Conservation (phyloP, 2,329 filamentous ascomycete species). For the Scedosporium dehoogii region DNA sequence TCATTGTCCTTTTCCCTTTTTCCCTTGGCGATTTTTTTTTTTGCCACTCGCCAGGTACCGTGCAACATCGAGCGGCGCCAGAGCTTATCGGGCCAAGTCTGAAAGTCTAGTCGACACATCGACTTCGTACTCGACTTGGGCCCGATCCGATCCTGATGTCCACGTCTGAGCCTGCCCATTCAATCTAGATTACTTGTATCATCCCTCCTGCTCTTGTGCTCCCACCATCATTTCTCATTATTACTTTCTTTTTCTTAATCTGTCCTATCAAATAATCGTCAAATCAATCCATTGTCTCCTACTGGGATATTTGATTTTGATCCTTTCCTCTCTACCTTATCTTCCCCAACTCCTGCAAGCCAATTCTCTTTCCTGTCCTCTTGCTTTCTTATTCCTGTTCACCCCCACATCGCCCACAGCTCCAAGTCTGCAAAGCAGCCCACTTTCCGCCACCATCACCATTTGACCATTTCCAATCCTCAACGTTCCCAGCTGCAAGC, state of each 20-base stretch:
- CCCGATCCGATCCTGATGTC: too few relatives aligned
- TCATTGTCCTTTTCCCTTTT: not conserved
- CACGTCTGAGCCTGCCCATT: too few relatives aligned
- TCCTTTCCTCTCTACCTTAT: not conserved
- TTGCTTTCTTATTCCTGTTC: not conserved
- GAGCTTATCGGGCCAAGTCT: too few relatives aligned
- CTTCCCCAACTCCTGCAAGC: not conserved
- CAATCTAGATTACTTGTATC: too few relatives aligned
- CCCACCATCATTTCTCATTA: too few relatives aligned
- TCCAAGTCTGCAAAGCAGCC: too few relatives aligned
- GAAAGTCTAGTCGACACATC: too few relatives aligned
- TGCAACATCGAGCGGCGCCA: not conserved
- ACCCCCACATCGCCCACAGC: not conserved
- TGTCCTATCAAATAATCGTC: too few relatives aligned
- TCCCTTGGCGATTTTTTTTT: not conserved
- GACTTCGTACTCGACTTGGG: too few relatives aligned
- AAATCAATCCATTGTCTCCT: too few relatives aligned
- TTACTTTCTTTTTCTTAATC: too few relatives aligned
- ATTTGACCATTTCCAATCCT: not conserved
- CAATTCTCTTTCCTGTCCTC: not conserved
- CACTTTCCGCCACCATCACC: not conserved
- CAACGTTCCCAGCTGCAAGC: not conserved
- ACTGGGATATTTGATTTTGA: not conserved
- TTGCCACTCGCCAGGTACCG: not conserved
- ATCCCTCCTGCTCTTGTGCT: too few relatives aligned